Evolutionary conservation across 2,329 filamentous ascomycete genomes (phyloP), one percentile per base, ranked within the genome.

Genomic region (Alternaria triticimaculans): DNA sequence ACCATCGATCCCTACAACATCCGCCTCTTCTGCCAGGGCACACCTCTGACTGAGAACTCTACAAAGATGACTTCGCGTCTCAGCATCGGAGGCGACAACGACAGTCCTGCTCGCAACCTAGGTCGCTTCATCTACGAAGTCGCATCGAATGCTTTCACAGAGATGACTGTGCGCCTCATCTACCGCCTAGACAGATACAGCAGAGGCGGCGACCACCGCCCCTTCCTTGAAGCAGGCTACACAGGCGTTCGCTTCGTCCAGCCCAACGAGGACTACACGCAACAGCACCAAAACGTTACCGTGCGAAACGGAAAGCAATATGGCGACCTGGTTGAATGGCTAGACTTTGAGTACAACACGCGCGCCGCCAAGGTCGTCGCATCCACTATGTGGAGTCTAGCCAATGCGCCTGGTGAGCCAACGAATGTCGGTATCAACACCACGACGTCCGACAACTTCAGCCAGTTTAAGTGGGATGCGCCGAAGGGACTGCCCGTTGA

Each of bases 121-220:
- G 86, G 83, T 8, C 83, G 85, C 2, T 84, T 85, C 72, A 82
- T 86, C 62, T 81, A 82, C 57, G 85, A 87, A 67, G 83, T 87
- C 7, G 83, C 82, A 0, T 82, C 84, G 33, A 85, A 85, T 58
- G 65, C 75, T 1, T 78, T 78, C 33, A 85, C 84, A 5, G 80
- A 81, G 21, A 87, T 88, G 85, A 82, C 83, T 56, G 82, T 87
- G 3, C 82, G 83, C 11, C 76, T 86, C 46, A 81, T 87, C 46
- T 87, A 87, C 74, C 82, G 85, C 0, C 79, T 84, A 0, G 86
- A 88, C 65, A 82, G 86, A 9, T 87, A 83, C 76, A 78, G 86
- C n/a, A 81, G 86, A 10, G 84, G 86, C 43, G 86, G 86, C 25
- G 86, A 87, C 72, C 86, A 88, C 71, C 73, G 80, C 15, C 80